Percentiles rank a stretch among this genome's conserved stretches.
phyloP scores from a whole-genome alignment of 2,329 filamentous ascomycete species.

The Ploettnerulaceae sp. region DNA sequence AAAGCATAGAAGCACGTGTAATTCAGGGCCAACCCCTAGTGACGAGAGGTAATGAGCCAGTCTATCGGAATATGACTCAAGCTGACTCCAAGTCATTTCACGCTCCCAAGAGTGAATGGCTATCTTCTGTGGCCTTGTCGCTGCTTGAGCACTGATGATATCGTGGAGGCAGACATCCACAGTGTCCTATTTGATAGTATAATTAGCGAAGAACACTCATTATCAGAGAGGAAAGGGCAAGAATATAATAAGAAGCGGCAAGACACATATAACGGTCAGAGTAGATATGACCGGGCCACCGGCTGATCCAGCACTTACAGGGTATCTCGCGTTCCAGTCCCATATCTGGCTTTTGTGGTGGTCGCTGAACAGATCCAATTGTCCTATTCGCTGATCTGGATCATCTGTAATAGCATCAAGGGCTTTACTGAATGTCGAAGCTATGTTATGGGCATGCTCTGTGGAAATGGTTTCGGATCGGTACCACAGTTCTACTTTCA shows the following conservation, averaged over 20 bases:
- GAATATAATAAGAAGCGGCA: too few species aligned
- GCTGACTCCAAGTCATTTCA: conserved; percentile 21
- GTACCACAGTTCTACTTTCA: conserved; percentile 27
- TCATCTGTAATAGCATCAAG: conserved; percentile 32
- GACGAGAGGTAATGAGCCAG: conserved; percentile 14
- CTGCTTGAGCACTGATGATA: conserved; percentile 12
- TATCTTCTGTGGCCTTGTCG: conserved; percentile 15
- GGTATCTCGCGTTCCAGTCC: conserved; percentile 18
- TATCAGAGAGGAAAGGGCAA: too few species aligned
- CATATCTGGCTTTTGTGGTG: conserved; percentile 9
- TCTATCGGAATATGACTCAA: conserved; percentile 19
- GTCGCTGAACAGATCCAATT: conserved; percentile 11
- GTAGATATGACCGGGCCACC: too few species aligned
- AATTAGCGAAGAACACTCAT: too few species aligned
- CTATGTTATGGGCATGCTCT: conserved; percentile 37
- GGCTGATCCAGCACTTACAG: too few species aligned
- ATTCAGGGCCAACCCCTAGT: conserved; percentile 1
- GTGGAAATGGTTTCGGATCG: conserved; percentile 39
- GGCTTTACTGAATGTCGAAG: conserved; percentile 35
- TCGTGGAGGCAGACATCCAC: conserved; percentile 19
- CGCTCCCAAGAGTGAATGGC: conserved; percentile 27
- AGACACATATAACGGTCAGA: too few species aligned
- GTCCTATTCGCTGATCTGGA: conserved; percentile 10
- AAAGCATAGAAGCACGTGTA: conserved; percentile 26
- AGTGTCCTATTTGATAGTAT: too few species aligned